phyloP scores from a whole-genome alignment of 2,329 filamentous ascomycete genomes.

The Xylariaceae sp. region DNA sequence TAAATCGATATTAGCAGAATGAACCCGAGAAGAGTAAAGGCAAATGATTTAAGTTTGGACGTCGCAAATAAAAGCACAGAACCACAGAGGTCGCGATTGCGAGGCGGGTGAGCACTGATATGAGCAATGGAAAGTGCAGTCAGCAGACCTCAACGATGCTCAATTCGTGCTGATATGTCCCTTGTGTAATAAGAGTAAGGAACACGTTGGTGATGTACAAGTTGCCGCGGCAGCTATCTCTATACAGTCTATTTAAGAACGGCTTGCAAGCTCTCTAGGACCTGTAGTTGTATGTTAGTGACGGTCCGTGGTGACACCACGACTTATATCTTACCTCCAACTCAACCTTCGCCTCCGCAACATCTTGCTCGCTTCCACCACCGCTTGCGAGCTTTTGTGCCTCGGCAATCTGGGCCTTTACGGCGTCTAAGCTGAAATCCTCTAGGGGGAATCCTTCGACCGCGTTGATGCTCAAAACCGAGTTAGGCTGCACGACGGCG shows the following conservation, averaged over 20 bases:
- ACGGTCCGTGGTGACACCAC: neutral
- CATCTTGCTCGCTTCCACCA: slow-evolving; percentile 91
- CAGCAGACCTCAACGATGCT: slow-evolving; percentile 24
- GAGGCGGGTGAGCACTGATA: slow-evolving; percentile 16
- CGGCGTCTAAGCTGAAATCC: slow-evolving; percentile 91
- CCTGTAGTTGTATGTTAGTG: slow-evolving; percentile 55
- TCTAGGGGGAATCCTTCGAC: slow-evolving; percentile 93
- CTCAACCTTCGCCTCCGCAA: slow-evolving; percentile 99
- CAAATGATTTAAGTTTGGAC: slow-evolving; percentile 1
- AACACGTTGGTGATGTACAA: slow-evolving; percentile 44
- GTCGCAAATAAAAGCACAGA: neutral
- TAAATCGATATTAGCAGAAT: neutral
- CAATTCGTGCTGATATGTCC: slow-evolving; percentile 33
- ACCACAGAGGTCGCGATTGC: neutral
- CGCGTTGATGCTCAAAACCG: slow-evolving; percentile 94
- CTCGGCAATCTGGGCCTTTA: slow-evolving; percentile 88
- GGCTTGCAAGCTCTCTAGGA: slow-evolving; percentile 81
- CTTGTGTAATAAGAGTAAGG: slow-evolving; percentile 30
- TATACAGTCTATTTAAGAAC: slow-evolving; percentile 73
- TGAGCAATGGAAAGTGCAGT: slow-evolving; percentile 23
- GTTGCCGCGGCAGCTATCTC: slow-evolving; percentile 42
- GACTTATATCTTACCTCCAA: slow-evolving; percentile 71
- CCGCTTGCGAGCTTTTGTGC: slow-evolving; percentile 93
- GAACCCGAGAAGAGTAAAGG: neutral
- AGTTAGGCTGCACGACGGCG: slow-evolving; percentile 94